Evolutionary conservation across 106 monocot species (phyloP).

Genomic region (Dendrobium nobile): DNA sequence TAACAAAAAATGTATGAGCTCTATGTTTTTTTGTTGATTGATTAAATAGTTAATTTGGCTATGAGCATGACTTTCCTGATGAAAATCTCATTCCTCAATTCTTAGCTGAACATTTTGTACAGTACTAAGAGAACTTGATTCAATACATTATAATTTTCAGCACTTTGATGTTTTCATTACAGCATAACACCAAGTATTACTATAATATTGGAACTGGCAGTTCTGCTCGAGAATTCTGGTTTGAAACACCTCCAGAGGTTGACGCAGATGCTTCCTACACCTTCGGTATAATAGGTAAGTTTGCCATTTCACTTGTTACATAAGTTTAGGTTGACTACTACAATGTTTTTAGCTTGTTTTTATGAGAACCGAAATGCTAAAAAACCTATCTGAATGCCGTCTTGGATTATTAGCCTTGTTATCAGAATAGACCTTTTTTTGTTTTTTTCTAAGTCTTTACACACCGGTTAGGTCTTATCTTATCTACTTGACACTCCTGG

Average conservation of each 20-base stretch:
- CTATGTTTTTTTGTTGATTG: background rate
- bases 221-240: slow-evolving; percentile 79
- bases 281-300: slow-evolving; percentile 93
- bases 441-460: background rate
- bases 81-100: background rate
- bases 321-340: background rate
- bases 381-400: background rate
- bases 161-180: slow-evolving; percentile 8
- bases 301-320: background rate
- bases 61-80: background rate
- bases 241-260: slow-evolving; percentile 72
- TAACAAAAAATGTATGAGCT: background rate
- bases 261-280: slow-evolving; percentile 73
- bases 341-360: background rate
- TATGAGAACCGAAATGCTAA: background rate
- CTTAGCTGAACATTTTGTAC: slow-evolving; percentile 3
- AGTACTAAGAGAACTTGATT: background rate
- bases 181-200: slow-evolving; percentile 81
- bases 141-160: background rate
- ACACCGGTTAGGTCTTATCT: background rate
- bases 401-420: background rate
- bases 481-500: background rate
- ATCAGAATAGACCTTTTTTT: background rate
- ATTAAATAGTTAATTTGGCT: background rate
- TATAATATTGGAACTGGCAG: slow-evolving; percentile 76